Evolutionary conservation across 306 rosid species (phyloP).

Genomic region (Hylodesmum podocarpum): DNA sequence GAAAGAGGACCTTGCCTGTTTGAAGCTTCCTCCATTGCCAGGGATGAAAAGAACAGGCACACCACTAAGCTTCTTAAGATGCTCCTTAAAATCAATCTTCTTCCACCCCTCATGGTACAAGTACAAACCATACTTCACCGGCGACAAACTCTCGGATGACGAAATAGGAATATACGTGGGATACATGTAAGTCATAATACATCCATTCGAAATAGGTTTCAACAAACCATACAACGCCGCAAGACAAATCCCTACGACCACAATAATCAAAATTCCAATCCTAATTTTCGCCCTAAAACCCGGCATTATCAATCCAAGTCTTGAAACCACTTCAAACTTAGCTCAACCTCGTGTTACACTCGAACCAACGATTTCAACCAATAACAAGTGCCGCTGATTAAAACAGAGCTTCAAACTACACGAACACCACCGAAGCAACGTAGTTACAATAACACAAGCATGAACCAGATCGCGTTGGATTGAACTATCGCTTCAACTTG

Average conservation of each 20-base stretch:
- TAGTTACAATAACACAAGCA: background rate
- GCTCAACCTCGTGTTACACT: constrained; percentile 21
- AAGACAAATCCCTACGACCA: constrained; percentile 52
- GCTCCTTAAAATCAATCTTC: constrained; percentile 81
- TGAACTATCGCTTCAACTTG: background rate
- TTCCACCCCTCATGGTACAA: constrained; percentile 99
- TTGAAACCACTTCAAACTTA: constrained; percentile 13
- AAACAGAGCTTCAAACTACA: constrained; percentile 14
- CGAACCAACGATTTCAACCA: constrained; percentile 1
- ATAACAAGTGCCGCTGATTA: background rate
- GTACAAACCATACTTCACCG: constrained; percentile 72
- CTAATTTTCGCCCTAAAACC: constrained; percentile 63
- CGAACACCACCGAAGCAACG: background rate
- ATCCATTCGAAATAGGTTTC: constrained; percentile 82
- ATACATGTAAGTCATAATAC: constrained; percentile 95
- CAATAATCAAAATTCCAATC: constrained; percentile 51
- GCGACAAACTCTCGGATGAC: constrained; percentile 42
- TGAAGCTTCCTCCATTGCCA: constrained; percentile 99
- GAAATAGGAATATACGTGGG: constrained; percentile 87
- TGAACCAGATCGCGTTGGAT: constrained; percentile 6
- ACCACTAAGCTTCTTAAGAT: constrained; percentile 79
- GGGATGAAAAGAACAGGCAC: constrained; percentile 94
- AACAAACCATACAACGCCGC: constrained; percentile 69
- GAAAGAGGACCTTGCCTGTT: constrained; percentile 82
- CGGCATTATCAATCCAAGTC: constrained; percentile 38